Evolutionary conservation across 495 filamentous ascomycete genomes (phyloP), one percentile per base, ranked within the genome.

Genomic region (Viridothelium virens): DNA sequence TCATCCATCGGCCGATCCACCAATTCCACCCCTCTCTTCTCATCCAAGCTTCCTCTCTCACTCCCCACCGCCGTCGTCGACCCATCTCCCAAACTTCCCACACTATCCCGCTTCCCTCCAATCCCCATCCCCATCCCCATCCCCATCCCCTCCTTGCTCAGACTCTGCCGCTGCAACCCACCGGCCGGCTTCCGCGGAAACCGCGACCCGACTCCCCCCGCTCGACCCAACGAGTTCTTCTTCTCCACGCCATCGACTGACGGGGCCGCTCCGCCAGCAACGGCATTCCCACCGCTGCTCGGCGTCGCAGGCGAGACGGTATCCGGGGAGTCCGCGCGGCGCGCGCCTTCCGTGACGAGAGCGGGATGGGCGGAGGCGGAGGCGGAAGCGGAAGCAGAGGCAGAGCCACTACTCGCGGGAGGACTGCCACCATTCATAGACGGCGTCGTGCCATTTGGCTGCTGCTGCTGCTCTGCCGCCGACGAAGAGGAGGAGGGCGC

Each of bases 1-100:
- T 18, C 14, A 75, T 92, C 88, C 90, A 93, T 91, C 14, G 91
- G 88, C 76, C 83, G 85, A 73, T 96, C 91, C 66, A 86, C 87
- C 76, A 96, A 81, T 65, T 86, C 89, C 36, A 96, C 89, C 33
- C 91, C 89, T 66, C 79, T 82, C 74, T 61, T 65, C 33, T 63
- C 75, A 69, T 75, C 81, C 61, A 59, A 59, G 36, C 53, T 59
- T 31, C 53, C 53, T 74, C 63, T 67, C 36, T 65, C 74, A 69
- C 75, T 81, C 61, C 80, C 78, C 69, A 77, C 80, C 34, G 66
- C 74, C 53, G 56, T 64, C 66, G 62, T 69, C 41, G 65, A 73
- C 34, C 71, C 67, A 37, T 65, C 68, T 48, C 68, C 70, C 70
- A 79, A 69, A 66, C 78, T 78, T 65, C 75, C 75, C 38, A 70